A percentile compares a stretch with the other conserved stretches of the same genome.
Evolutionary conservation across 1,284 basidiomycete species (phyloP).

Genomic region (Sanghuangporus sanghuang): DNA sequence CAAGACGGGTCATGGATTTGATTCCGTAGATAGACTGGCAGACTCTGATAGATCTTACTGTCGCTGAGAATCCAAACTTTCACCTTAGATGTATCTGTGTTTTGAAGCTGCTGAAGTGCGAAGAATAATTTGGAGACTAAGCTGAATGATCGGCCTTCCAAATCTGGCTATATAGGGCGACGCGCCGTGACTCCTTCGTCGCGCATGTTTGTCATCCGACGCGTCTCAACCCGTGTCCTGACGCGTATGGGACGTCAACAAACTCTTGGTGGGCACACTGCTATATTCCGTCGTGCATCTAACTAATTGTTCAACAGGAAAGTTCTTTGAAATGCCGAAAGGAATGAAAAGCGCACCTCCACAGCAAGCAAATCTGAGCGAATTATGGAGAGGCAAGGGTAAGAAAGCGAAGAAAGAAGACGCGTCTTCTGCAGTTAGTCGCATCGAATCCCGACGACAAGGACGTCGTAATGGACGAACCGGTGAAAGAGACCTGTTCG

Average conservation of each 20-base stretch:
- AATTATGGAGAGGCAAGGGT: conserved; percentile 59
- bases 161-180: background rate
- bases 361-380: conserved; percentile 67
- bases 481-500: background rate
- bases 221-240: conserved; percentile 15
- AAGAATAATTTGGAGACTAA: no score
- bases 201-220: conserved; percentile 17
- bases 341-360: conserved; percentile 52
- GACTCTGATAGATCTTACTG: background rate
- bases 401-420: conserved; percentile 31
- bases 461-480: conserved; percentile 24
- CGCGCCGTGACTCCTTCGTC: conserved; percentile 5
- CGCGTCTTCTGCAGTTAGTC: conserved; percentile 22
- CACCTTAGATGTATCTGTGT: background rate
- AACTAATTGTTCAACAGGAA: conserved; percentile 35
- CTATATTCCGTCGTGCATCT: background rate
- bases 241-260: conserved; percentile 59
- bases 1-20: no score
- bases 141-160: background rate
- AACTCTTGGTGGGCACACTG: conserved; percentile 50
- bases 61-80: background rate
- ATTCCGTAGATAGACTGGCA: background rate
- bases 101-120: no score
- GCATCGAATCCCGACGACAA: conserved; percentile 26
- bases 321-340: conserved; percentile 69